Percentiles rank a stretch among this genome's conserved stretches.
Conservation (phyloP, 306 rosid species). For the Glycyrrhiza uralensis region DNA sequence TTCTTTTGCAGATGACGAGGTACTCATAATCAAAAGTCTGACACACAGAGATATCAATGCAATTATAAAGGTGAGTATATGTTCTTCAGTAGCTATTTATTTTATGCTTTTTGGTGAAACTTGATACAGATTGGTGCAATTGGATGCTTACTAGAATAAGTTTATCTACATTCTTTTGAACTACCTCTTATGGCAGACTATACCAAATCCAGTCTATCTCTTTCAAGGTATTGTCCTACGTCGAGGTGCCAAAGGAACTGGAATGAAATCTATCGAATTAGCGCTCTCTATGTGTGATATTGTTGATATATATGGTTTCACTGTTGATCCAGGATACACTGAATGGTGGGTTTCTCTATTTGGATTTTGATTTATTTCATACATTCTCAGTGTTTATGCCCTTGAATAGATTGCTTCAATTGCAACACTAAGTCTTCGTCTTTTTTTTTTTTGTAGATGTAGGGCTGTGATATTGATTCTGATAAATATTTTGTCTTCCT, state of each 20-base stretch:
- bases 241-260: conserved; percentile 99
- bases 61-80: conserved; percentile 71
- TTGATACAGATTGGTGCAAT: neutral
- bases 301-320: conserved; percentile 93
- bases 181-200: conserved; percentile 54
- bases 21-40: conserved; percentile 88
- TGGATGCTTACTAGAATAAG: neutral
- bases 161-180: conserved; percentile 15
- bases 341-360: conserved; percentile 69
- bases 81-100: conserved; percentile 12
- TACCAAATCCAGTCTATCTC: conserved; percentile 95
- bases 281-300: conserved; percentile 97
- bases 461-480: neutral
- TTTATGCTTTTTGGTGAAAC: conserved; percentile 10
- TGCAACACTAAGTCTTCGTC: conserved; percentile 10
- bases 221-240: conserved; percentile 99
- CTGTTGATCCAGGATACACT: conserved; percentile 97
- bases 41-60: conserved; percentile 81
- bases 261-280: conserved; percentile 95
- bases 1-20: conserved; percentile 68
- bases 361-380: neutral
- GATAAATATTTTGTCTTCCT: neutral
- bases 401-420: conserved; percentile 1
- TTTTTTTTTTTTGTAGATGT: neutral
- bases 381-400: neutral